phyloP scores from a whole-genome alignment of 1,284 basidiomycete genomes.

The Hemileia vastatrix region DNA sequence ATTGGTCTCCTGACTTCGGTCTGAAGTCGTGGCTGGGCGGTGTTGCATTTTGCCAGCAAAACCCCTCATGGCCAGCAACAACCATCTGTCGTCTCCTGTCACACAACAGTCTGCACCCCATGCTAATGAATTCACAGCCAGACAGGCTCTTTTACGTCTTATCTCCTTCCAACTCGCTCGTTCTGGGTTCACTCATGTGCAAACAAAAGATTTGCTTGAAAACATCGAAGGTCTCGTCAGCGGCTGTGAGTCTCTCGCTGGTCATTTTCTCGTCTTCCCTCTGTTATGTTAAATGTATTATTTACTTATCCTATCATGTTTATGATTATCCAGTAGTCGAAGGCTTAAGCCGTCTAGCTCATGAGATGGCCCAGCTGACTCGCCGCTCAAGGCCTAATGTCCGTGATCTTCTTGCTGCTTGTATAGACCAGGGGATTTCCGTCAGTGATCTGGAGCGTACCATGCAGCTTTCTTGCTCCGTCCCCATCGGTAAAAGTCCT shows the following conservation, averaged over 20 bases:
- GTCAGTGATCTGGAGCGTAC: conserved; percentile 3
- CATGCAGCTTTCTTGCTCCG: not conserved
- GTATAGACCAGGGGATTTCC: conserved; percentile 18
- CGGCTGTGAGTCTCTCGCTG: conserved; percentile 4
- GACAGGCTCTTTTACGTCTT: conserved; percentile 6
- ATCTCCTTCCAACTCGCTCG: conserved; percentile 1
- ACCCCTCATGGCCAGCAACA: too few relatives aligned
- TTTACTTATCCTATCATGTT: not conserved
- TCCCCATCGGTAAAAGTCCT: too few relatives aligned
- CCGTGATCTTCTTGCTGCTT: conserved; percentile 15
- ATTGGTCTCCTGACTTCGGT: too few relatives aligned
- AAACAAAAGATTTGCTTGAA: conserved; percentile 8
- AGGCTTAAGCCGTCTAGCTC: conserved; percentile 10
- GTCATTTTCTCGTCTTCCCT: not conserved
- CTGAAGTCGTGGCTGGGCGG: too few relatives aligned
- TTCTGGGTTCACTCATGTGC: conserved; percentile 13
- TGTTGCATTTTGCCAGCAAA: too few relatives aligned
- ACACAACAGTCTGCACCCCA: too few relatives aligned
- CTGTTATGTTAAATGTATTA: not conserved
- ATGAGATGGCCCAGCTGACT: conserved; percentile 9
- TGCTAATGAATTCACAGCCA: too few relatives aligned
- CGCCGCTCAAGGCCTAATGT: conserved; percentile 11
- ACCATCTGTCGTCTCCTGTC: too few relatives aligned
- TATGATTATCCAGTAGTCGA: conserved; percentile 6
- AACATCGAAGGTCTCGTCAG: conserved; percentile 13